Base-by-base conservation (phyloP, 1,284 basidiomycete genomes). In the Heimioporus retisporus region DNA sequence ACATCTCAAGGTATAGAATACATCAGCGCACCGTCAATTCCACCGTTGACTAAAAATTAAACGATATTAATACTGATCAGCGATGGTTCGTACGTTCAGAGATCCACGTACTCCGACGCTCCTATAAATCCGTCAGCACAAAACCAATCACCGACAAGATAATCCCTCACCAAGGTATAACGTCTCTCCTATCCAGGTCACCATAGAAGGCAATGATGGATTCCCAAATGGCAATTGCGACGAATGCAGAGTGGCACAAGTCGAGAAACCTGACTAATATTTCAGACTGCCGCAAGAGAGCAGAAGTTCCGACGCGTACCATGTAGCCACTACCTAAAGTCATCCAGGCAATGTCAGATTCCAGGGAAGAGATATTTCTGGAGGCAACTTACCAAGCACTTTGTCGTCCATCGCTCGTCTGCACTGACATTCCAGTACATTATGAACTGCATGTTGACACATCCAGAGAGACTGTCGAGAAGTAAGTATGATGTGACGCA, bases 401-500 rank as follows among this genome's bases (percentile, higher is more conserved):
- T 74, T 44, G 59, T 74, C 18, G 28, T 51, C 73, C 71, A 71
- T 42, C 50, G 51, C 5, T 75, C 73, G 6, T 13, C 46, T 1
- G 72, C 23, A 53, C 69, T 65, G 25, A 51, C 3, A 25, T 74
- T 70, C 66, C 55, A 77, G 43, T 76, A 77, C 40, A 76, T 31
- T n/a, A 73, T 57, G 42, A 72, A 76, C 59, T 75, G 73, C 66
- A 75, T 67, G 46, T 55, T 75, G 21, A 75, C 63, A 21, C 76
- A 77, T 58, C 76, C 73, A 4, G 73, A 75, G 43, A 75, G 66
- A 40, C 76, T 75, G 48, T 28, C 16, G 35, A 54, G 23, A 25
- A 42, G 56, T 44, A 23, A 44, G 25, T 14, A 23, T 19, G 48
- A 21, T 35, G 6, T 40, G 35, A 40, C 13, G 35, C 16, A 59